phyloP scores from a whole-genome alignment of 345 rosid species.

The Isatis tinctoria region DNA sequence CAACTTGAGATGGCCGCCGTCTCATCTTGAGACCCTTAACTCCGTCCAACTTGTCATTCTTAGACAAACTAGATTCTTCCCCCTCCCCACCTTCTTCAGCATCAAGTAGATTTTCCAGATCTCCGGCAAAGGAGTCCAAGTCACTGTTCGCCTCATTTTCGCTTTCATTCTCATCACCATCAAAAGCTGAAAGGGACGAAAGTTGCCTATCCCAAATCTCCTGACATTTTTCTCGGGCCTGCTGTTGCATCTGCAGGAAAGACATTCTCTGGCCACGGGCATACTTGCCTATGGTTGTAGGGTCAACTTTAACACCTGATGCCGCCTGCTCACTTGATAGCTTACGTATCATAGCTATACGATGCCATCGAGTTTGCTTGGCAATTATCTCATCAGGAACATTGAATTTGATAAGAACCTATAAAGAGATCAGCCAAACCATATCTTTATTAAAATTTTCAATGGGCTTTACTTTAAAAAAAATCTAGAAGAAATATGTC shows the following conservation, averaged over 20 bases:
- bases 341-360: conserved; percentile 97
- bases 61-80: conserved; percentile 59
- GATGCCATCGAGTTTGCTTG: conserved; percentile 97
- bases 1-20: conserved; percentile 67
- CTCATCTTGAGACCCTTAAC: conserved; percentile 94
- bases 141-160: conserved; percentile 96
- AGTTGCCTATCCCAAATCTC: conserved; percentile 98
- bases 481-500: not conserved
- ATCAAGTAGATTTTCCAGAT: conserved; percentile 94
- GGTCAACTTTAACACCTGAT: conserved; percentile 92
- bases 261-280: conserved; percentile 99
- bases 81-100: conserved; percentile 91
- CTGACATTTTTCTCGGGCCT: conserved; percentile 97
- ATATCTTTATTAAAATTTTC: not conserved
- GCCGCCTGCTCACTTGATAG: conserved; percentile 99
- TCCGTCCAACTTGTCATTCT: conserved; percentile 68
- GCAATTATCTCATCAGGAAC: conserved; percentile 87
- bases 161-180: conserved; percentile 82
- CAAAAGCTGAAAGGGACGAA: conserved; percentile 74
- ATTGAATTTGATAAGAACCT: conserved; percentile 96
- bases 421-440: conserved; percentile 19
- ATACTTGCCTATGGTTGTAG: conserved; percentile 88
- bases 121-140: conserved; percentile 98
- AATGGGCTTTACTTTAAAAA: not conserved
- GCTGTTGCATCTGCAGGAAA: conserved; percentile 95